These are phyloP conservation scores for Endocalyx cinctus DNA, from an alignment of 2,329 filamentous ascomycete genomes.

Conservation along the genomic window DNA sequence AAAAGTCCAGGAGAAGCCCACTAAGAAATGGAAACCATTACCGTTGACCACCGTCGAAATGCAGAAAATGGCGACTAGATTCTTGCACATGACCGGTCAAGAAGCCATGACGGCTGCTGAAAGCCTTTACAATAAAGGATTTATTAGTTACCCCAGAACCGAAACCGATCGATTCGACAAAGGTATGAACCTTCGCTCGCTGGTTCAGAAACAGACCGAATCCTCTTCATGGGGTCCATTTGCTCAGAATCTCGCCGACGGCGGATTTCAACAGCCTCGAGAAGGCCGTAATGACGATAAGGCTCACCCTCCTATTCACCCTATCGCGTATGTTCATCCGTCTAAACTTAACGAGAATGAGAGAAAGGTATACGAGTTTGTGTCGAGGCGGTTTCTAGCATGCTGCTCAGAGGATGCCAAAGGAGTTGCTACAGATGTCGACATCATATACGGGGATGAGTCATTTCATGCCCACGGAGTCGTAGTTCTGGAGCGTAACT, in stretches of 20 bases:
- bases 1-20: conserved; percentile 85
- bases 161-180: conserved; percentile 95
- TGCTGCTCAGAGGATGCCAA: conserved; percentile 94
- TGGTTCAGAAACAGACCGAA: conserved; percentile 80
- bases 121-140: conserved; percentile 84
- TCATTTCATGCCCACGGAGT: conserved; percentile 78
- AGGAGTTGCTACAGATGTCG: conserved; percentile 79
- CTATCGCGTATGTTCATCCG: conserved; percentile 75
- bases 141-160: conserved; percentile 95
- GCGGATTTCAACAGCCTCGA: conserved; percentile 75
- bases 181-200: conserved; percentile 74
- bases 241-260: conserved; percentile 69
- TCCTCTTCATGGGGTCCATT: conserved; percentile 76
- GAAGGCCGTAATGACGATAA: conserved; percentile 89
- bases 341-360: conserved; percentile 62
- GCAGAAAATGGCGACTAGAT: conserved; percentile 88
- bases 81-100: conserved; percentile 86
- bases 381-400: conserved; percentile 85
- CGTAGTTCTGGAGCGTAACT: conserved; percentile 82
- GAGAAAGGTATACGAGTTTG: conserved; percentile 82
- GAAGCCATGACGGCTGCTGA: conserved; percentile 87
- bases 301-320: conserved; percentile 95
- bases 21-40: conserved; percentile 88
- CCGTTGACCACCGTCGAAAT: conserved; percentile 94
- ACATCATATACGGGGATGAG: conserved; percentile 80